phyloP scores from a whole-genome alignment of 2,329 filamentous ascomycete genomes.

The Calonectria honghensis region DNA sequence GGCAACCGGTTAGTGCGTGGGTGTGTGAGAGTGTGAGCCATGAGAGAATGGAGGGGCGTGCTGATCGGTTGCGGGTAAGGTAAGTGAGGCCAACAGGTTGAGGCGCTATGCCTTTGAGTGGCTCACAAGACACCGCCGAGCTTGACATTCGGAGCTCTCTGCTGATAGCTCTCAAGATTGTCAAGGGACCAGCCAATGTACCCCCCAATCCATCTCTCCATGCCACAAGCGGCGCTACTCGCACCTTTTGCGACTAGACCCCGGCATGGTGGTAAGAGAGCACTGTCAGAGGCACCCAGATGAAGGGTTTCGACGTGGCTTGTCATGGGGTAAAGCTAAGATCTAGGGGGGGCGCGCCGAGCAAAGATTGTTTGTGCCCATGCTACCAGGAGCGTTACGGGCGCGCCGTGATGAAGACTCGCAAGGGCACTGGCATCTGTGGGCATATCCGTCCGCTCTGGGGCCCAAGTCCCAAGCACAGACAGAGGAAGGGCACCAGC shows the following conservation, averaged over 20 bases:
- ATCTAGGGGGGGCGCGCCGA: slow-evolving; percentile 41
- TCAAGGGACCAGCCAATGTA: slow-evolving; percentile 52
- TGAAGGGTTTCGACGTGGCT: slow-evolving; percentile 55
- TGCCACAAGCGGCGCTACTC: slow-evolving; percentile 42
- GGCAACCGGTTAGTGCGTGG: slow-evolving; percentile 36
- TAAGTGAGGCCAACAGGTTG: slow-evolving; percentile 53
- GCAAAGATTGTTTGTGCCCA: slow-evolving; percentile 43
- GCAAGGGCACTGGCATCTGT: slow-evolving; percentile 45
- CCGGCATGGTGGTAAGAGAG: slow-evolving; percentile 51
- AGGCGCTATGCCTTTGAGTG: slow-evolving; percentile 45
- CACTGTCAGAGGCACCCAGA: slow-evolving; percentile 45
- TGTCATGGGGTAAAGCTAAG: slow-evolving; percentile 50
- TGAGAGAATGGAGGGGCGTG: slow-evolving; percentile 32
- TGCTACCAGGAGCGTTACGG: slow-evolving; percentile 46
- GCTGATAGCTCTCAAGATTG: slow-evolving; percentile 50
- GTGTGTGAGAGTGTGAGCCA: slow-evolving; percentile 43
- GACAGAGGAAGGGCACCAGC: slow-evolving; percentile 33
- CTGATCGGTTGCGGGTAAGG: slow-evolving; percentile 43
- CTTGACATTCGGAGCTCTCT: slow-evolving; percentile 45
- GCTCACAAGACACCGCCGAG: slow-evolving; percentile 47
- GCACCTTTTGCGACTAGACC: slow-evolving; percentile 48
- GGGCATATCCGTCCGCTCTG: slow-evolving; percentile 45
- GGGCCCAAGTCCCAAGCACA: slow-evolving; percentile 28
- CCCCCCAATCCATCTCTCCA: slow-evolving; percentile 31
- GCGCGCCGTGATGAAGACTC: slow-evolving; percentile 46